Base-by-base conservation (phyloP, 2,329 filamentous ascomycete genomes). In the Lachnellula subtilissima region DNA sequence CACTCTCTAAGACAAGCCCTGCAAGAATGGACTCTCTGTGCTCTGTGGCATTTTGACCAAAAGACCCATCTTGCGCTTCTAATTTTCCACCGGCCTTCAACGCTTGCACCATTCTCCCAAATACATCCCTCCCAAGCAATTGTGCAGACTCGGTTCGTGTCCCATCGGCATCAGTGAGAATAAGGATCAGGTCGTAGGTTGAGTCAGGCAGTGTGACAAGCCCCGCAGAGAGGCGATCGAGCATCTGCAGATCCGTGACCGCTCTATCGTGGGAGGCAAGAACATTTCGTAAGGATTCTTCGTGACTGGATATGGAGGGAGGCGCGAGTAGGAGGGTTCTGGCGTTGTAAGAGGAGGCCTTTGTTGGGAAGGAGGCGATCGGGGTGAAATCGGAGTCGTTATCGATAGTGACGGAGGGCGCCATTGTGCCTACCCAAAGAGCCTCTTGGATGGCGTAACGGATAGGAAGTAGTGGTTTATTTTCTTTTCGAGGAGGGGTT, bases 221-320 rank as follows among this genome's bases (percentile, higher is more conserved):
- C 59, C 91, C 91, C 37, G 89, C 83, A 2, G 89, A 85, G 42
- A 99, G 82, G 51, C 94, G 90, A 75, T 99, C 94, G 59, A 99
- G 88, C 94, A 99, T 99, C 73, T 97, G 94, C 52, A 99, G 80
- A 70, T 99, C 94, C 60, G 91, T 93, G 47, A 81, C 78, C 61
- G 80, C 76, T 69, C 91, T 87, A 72, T 94, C 85, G 75, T 90
- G 85, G 55, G 84, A 77, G 57, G 84, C 78, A 67, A 96, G 83
- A 60, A 94, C 78, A 63, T 78, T 76, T 62, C 84, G 82, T 62
- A 97, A 80, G 66, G 85, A 85, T 64, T 90, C 86, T 64, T 92
- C 89, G 73, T 96, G 88, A 54, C 90, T 84, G 64, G 94, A 87
- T 66, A 97, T 83, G 23, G 91, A 96, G 12, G 94, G 92, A 52